Percentiles rank a stretch among this genome's conserved stretches.
Evolutionary conservation across 257 asterid species (phyloP).

Genomic region (Penstemon barbatus): DNA sequence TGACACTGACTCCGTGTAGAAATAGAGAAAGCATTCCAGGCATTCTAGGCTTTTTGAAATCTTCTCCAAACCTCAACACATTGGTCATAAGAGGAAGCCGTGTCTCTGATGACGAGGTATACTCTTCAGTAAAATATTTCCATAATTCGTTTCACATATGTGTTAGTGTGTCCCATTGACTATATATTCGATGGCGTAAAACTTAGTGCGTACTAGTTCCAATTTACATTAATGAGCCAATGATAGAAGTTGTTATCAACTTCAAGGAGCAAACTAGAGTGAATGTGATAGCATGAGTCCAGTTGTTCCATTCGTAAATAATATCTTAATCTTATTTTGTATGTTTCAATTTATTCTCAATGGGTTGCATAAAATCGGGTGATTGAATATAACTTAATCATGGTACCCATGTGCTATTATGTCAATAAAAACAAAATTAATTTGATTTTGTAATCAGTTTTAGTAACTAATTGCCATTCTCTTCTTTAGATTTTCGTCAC

Average conservation of each 20-base stretch:
- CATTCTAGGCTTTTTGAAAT: conserved; percentile 18
- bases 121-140: background rate
- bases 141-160: background rate
- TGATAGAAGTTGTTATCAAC: too few relatives aligned
- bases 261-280: background rate
- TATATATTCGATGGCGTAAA: too few relatives aligned
- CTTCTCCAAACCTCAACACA: conserved; percentile 27
- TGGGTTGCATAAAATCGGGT: too few relatives aligned
- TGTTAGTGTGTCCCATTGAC: too few relatives aligned
- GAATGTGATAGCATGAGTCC: too few relatives aligned
- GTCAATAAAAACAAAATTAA: too few relatives aligned
- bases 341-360: too few relatives aligned
- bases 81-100: conserved; percentile 4
- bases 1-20: conserved; percentile 4
- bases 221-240: too few relatives aligned
- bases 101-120: background rate
- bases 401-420: too few relatives aligned
- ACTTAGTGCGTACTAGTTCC: background rate
- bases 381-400: too few relatives aligned
- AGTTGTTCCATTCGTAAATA: too few relatives aligned
- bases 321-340: too few relatives aligned
- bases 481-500: background rate
- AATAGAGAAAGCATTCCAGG: conserved; percentile 2
- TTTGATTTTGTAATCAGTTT: background rate
- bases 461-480: background rate